Conservation (phyloP, 2,329 filamentous ascomycete genomes). For the Cercospora sp. region DNA sequence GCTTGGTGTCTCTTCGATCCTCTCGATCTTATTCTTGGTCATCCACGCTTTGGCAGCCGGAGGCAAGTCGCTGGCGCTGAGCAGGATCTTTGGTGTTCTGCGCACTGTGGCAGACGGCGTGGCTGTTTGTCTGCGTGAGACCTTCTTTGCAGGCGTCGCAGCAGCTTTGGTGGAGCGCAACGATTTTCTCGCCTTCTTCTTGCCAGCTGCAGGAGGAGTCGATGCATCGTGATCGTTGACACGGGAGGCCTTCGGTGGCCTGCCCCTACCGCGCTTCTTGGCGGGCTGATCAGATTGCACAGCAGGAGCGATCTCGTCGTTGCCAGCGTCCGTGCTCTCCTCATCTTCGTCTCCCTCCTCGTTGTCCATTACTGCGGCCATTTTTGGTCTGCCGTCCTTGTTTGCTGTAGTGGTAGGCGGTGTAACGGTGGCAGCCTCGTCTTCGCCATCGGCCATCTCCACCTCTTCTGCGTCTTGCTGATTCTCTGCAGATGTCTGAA, state of each 20-base stretch:
- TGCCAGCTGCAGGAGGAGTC: not conserved
- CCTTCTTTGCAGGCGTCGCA: not conserved
- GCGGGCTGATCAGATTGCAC: not conserved
- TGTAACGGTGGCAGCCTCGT: not conserved
- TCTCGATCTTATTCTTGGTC: slow-evolving; percentile 35
- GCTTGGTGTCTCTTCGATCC: slow-evolving; percentile 38
- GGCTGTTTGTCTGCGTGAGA: not conserved
- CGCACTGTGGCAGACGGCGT: slow-evolving; percentile 6
- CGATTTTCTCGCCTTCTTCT: not conserved
- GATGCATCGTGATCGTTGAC: not conserved
- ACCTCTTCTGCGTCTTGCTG: not conserved
- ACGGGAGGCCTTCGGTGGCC: not conserved
- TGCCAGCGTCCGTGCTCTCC: not conserved
- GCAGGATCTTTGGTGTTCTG: slow-evolving; percentile 25
- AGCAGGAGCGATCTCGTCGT: slow-evolving; percentile 14
- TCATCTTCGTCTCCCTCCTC: not conserved
- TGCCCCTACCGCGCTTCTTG: not conserved
- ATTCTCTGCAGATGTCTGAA: not conserved
- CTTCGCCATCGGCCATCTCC: not conserved
- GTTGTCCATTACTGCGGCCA: not conserved
- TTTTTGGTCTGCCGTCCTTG: not conserved
- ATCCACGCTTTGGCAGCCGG: slow-evolving; percentile 37
- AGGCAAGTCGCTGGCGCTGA: slow-evolving; percentile 24
- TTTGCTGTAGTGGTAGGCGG: not conserved
- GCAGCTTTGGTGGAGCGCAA: not conserved